These are phyloP conservation scores for Nymphaea thermarum DNA, from an alignment of 164 flowering plant genomes.

Conservation along the genomic window DNA sequence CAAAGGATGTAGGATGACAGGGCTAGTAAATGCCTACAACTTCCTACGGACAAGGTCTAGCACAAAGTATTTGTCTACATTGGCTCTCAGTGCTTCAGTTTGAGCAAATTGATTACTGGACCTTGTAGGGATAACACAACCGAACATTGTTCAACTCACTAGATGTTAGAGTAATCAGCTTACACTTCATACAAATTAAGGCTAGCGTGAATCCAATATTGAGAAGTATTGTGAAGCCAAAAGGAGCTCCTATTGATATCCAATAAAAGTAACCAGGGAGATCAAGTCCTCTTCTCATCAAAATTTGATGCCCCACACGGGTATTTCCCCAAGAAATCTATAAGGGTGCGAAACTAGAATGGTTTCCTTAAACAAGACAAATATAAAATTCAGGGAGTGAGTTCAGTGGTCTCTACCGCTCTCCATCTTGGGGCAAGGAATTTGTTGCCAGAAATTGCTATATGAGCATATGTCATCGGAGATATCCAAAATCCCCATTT, in stretches of 20 bases:
- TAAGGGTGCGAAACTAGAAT: not conserved
- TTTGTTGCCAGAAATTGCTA: conserved; percentile 30
- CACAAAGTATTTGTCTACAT: too few relatives aligned
- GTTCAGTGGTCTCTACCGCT: conserved; percentile 14
- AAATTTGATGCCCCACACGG: conserved; percentile 17
- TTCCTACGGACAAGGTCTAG: too few relatives aligned
- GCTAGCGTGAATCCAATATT: conserved; percentile 33
- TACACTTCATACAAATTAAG: conserved; percentile 30
- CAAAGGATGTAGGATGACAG: too few relatives aligned
- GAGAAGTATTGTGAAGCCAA: conserved; percentile 29
- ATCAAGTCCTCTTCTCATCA: conserved; percentile 20
- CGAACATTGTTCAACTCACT: too few relatives aligned
- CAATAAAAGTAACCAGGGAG: conserved; percentile 31
- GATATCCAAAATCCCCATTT: conserved; percentile 47
- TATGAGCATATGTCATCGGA: conserved; percentile 37
- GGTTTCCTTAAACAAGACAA: not conserved
- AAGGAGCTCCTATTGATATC: conserved; percentile 36
- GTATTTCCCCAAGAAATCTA: conserved; percentile 17
- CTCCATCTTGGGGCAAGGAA: conserved; percentile 50
- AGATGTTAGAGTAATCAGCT: conserved; percentile 2
- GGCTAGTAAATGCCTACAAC: too few relatives aligned
- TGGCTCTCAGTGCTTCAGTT: too few relatives aligned
- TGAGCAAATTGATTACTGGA: too few relatives aligned
- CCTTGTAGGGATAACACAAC: too few relatives aligned
- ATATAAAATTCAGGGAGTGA: not conserved